Conservation (phyloP, 768 basidiomycete species). For the Hydnum rufescens region DNA sequence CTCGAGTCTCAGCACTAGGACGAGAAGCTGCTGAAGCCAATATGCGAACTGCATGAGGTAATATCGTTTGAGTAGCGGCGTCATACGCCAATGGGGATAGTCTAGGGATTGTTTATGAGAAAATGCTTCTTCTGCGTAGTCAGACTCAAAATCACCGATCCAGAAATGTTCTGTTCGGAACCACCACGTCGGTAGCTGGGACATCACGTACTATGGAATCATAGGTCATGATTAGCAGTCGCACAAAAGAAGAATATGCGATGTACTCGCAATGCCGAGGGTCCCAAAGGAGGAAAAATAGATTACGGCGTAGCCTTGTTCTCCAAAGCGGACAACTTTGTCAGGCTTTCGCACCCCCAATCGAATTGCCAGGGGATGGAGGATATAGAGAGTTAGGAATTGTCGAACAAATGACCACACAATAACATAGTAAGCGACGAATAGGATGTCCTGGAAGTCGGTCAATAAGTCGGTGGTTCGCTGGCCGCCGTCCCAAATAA, state of each 20-base stretch:
- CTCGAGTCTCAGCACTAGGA: constrained; percentile 68
- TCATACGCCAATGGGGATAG: constrained; percentile 83
- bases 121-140: too few species aligned
- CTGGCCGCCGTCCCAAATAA: too few species aligned
- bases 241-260: background rate
- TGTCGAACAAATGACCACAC: constrained; percentile 84
- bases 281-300: constrained; percentile 55
- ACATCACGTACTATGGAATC: constrained; percentile 55
- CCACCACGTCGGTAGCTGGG: constrained; percentile 68
- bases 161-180: constrained; percentile 64
- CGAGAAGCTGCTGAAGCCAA: constrained; percentile 85
- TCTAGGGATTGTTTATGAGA: too few species aligned
- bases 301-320: constrained; percentile 72
- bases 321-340: constrained; percentile 72
- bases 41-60: constrained; percentile 87
- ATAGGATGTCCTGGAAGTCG: constrained; percentile 40
- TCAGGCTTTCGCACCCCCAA: constrained; percentile 41
- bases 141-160: too few species aligned
- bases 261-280: constrained; percentile 51
- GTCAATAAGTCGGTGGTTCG: background rate
- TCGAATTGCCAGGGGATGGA: constrained; percentile 35
- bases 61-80: constrained; percentile 65
- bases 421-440: constrained; percentile 66
- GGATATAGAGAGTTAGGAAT: constrained; percentile 41
- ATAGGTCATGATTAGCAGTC: background rate